Conservation (phyloP, 2,329 filamentous ascomycete genomes). For the Pseudohalonectria lignicola region DNA sequence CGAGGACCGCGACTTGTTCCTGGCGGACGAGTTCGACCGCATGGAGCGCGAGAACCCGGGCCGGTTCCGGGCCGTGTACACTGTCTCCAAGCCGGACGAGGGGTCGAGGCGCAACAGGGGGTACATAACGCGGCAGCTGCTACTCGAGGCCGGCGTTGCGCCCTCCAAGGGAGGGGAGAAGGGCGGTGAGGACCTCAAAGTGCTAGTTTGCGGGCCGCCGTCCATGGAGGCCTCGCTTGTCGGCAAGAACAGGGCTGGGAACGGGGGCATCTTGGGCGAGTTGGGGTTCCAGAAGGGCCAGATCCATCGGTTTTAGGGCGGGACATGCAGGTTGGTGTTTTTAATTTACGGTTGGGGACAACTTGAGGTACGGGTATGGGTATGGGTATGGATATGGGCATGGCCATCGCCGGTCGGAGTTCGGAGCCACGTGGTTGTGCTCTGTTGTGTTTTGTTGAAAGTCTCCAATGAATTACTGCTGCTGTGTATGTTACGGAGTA, state of each 20-base stretch:
- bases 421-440: no score
- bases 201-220: constrained; percentile 60
- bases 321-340: no score
- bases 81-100: constrained; percentile 36
- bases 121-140: constrained; percentile 43
- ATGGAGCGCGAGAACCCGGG: constrained; percentile 37
- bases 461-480: no score
- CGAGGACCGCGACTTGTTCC: constrained; percentile 48
- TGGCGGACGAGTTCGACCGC: constrained; percentile 42
- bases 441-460: no score
- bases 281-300: constrained; percentile 47
- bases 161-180: constrained; percentile 14
- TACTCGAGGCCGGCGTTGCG: constrained; percentile 35
- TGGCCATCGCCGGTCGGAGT: no score
- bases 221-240: constrained; percentile 50
- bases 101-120: constrained; percentile 37
- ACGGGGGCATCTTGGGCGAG: constrained; percentile 39
- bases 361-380: no score
- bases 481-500: no score
- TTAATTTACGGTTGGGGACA: no score
- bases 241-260: constrained; percentile 21
- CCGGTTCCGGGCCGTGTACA: constrained; percentile 46
- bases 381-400: no score
- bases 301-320: constrained; percentile 48
- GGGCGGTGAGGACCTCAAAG: constrained; percentile 32